A percentile compares a stretch with the other conserved stretches of the same genome.
These are phyloP conservation scores for Strigomonas culicis DNA, from an alignment of 208 protist species.

Conservation along the genomic window DNA sequence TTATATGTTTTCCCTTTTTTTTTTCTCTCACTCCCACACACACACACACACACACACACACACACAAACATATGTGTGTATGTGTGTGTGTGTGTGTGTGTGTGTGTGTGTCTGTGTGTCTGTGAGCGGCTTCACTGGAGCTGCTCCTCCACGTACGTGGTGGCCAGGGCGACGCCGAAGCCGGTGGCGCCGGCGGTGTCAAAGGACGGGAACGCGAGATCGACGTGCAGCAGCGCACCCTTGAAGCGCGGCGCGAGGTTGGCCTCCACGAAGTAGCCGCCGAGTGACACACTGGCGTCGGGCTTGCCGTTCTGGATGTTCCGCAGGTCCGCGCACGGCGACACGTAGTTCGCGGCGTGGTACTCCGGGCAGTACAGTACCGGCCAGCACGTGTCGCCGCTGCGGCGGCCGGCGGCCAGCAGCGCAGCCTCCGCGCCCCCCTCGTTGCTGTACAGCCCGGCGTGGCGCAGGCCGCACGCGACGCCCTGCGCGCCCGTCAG, in stretches of 20 bases:
- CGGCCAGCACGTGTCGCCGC: slow-evolving; percentile 76
- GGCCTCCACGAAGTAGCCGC: slow-evolving; percentile 73
- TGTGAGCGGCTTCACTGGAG: slow-evolving; percentile 13
- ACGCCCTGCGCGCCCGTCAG: slow-evolving; percentile 88
- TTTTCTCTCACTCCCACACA: background rate
- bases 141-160: slow-evolving; percentile 38
- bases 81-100: slow-evolving; percentile 1
- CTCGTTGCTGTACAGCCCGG: slow-evolving; percentile 76
- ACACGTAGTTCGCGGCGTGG: slow-evolving; percentile 62
- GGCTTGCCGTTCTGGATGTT: slow-evolving; percentile 56
- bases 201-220: slow-evolving; percentile 78
- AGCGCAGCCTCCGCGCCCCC: slow-evolving; percentile 68
- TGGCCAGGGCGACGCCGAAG: slow-evolving; percentile 69
- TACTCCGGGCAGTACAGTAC: slow-evolving; percentile 88
- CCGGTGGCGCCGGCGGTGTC: slow-evolving; percentile 59
- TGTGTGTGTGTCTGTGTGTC: background rate
- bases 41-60: background rate
- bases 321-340: slow-evolving; percentile 59
- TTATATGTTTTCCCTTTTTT: background rate
- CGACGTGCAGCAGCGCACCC: slow-evolving; percentile 75
- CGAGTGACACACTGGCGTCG: slow-evolving; percentile 70
- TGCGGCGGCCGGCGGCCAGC: too few relatives aligned
- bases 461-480: slow-evolving; percentile 76
- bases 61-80: background rate
- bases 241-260: slow-evolving; percentile 57